Conservation (phyloP, 106 monocot species). For the Amphibolis antarctica region DNA sequence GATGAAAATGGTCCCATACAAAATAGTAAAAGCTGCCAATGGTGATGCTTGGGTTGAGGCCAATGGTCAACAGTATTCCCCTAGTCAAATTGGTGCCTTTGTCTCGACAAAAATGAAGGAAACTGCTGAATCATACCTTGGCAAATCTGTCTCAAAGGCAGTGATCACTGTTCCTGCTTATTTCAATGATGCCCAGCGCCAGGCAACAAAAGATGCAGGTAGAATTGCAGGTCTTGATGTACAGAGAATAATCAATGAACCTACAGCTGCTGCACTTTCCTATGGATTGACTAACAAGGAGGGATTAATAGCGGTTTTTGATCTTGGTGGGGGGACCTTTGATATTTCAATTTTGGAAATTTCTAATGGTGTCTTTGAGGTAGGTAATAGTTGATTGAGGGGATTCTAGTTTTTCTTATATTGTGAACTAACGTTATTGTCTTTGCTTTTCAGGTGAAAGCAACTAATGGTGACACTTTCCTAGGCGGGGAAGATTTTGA, state of each 20-base stretch:
- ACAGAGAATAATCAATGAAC: conserved; percentile 55
- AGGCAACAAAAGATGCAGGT: conserved; percentile 87
- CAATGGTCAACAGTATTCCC: conserved; percentile 77
- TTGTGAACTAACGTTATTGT: not conserved
- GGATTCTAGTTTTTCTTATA: not conserved
- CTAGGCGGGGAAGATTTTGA: conserved; percentile 85
- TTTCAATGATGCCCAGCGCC: conserved; percentile 64
- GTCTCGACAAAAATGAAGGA: conserved; percentile 76
- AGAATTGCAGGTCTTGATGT: conserved; percentile 49
- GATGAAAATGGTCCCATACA: conserved; percentile 92
- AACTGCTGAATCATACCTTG: conserved; percentile 61
- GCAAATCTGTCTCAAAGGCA: conserved; percentile 55
- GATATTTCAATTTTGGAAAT: conserved; percentile 58
- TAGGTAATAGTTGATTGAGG: conserved; percentile 7
- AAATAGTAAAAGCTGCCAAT: conserved; percentile 62
- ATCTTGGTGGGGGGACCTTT: conserved; percentile 67
- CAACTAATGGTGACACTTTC: conserved; percentile 93
- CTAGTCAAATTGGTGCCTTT: conserved; percentile 60
- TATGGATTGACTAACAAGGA: conserved; percentile 51
- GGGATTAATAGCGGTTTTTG: conserved; percentile 56
- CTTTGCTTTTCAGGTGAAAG: conserved; percentile 47
- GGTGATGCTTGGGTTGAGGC: conserved; percentile 89
- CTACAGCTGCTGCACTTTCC: conserved; percentile 64
- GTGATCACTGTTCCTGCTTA: conserved; percentile 86
- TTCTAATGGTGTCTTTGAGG: conserved; percentile 62